Base-by-base conservation (phyloP, 257 asterid genomes). In the Avicennia marina region DNA sequence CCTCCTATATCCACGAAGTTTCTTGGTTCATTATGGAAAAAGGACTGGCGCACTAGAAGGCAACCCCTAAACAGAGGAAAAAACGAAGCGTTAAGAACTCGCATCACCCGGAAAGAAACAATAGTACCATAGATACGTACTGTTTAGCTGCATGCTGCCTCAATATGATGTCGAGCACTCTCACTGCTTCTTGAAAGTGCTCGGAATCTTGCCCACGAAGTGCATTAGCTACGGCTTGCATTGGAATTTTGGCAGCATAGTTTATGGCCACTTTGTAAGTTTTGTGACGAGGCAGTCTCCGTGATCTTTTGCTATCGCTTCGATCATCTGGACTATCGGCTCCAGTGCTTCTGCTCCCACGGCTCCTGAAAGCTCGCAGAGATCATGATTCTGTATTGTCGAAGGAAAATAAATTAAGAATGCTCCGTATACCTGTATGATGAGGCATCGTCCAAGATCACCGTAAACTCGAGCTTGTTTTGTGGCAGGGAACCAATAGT, bases 401-500 rank as follows among this genome's bases (percentile, higher is more conserved):
- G n/a, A n/a, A n/a, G n/a, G n/a, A 36, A 7, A 36, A 36, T 0
- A 36, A 3, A 4, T 2, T 11, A 36, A 5, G 10, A 36, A 36
- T 12, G 10, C 41, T 5, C 4, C n/a, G 11, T 7, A 4, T 56
- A 81, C 94, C 87, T 78, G 1, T 58, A 64, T 1, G 77, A 71
- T 6, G 85, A 34, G 4, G 24, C 41, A 0, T 80, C 88, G 7
- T 78, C 88, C 60, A 87, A 27, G 11, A 84, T 49, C n/a, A 87
- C 83, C 19, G 74, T 72, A 20, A 81, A 84, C 29, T 84, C 89
- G 1, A 76, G 65, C 52, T 76, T 87, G 56, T 77, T 82, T 1
- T 55, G 66, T 1, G 96, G 96, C 53, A 87, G 53, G n/a, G 93
- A 26, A 27, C 96, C 94, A 32, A 84, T 42, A 0, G 94, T 87